Evolutionary conservation across 2,329 filamentous ascomycete species (phyloP), one percentile per base, ranked within the genome.

Genomic region (Diaporthe sp.): DNA sequence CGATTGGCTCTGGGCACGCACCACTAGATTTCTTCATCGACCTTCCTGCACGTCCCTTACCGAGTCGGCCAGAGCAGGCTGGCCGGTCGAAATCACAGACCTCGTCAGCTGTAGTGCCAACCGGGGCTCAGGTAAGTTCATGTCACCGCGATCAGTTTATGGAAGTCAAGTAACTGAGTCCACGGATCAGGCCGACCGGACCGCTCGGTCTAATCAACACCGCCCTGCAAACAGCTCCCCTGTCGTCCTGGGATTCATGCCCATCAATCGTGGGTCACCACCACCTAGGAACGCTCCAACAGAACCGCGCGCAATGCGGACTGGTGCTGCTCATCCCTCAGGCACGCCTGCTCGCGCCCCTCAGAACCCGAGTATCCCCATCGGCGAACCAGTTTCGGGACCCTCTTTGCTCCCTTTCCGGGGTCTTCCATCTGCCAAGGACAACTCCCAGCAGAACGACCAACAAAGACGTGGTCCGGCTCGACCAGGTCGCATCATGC

Each of bases 251-350:
- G 71, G 71, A 0, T 73, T 73, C 34, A 42, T 65, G 39, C 58
- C 71, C 47, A 73, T 65, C 47, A 73, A 73, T 20, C 71, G 71
- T 7, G 47, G 22, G 3, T 34, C n/a, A 34, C 49, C 71, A 17
- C 71, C 71, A n/a, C 71, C 71, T 8, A 37, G 5, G 7, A 65
- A 73, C 34, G 71, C 58, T 4, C 71, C 71, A 0, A 73, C 71
- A 4, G 71, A 73, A 15, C 71, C 71, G 28, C 71, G 71, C 12
- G 71, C 71, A 28, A 73, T 73, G 71, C 58, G 71, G 22, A 47
- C 49, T 22, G 12, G 20, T 20, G 51, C 25, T n/a, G 25, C 37
- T 28, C 12, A 3, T 8, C 12, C 25, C 7, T 25, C n/a, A 25
- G 17, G 58, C 12, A 4, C 22, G 31, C 17, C n/a, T 44, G 44